Percentiles rank a stretch among this genome's conserved stretches.
These are phyloP conservation scores for Artemisia argyi DNA, from an alignment of 129 eudicot species.

Conservation along the genomic window DNA sequence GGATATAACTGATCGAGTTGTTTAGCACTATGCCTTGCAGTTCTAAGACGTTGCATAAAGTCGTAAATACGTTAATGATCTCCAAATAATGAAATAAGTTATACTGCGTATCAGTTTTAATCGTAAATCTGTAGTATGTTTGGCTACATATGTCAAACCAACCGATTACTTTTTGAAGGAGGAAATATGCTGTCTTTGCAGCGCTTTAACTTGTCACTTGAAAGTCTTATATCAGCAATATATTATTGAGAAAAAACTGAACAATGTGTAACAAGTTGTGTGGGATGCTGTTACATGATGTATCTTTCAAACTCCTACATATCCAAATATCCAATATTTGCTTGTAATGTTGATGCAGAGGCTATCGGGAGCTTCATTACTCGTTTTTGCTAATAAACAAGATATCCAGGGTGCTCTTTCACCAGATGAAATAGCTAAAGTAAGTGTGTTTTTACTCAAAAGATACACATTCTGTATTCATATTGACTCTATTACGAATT, in stretches of 20 bases:
- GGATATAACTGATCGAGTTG: too few relatives aligned
- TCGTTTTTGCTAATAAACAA: conserved; percentile 93
- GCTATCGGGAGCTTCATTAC: conserved; percentile 90
- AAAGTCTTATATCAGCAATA: background rate
- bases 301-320: conserved; percentile 3
- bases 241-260: conserved; percentile 11
- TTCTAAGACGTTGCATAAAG: too few relatives aligned
- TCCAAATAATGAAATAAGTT: background rate
- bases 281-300: conserved; percentile 9
- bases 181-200: background rate
- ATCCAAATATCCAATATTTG: background rate
- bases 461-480: background rate
- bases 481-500: background rate
- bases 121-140: conserved; percentile 11
- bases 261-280: background rate
- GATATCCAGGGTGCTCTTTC: conserved; percentile 94
- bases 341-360: conserved; percentile 52
- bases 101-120: background rate
- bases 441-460: conserved; percentile 27
- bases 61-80: background rate
- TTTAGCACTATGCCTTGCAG: too few relatives aligned
- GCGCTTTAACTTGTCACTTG: background rate
- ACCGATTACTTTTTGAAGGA: background rate
- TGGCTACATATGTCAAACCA: background rate
- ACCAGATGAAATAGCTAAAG: conserved; percentile 89